Base-by-base conservation (phyloP, 495 filamentous ascomycete species). In the Staphylotrichum tortipilum region DNA sequence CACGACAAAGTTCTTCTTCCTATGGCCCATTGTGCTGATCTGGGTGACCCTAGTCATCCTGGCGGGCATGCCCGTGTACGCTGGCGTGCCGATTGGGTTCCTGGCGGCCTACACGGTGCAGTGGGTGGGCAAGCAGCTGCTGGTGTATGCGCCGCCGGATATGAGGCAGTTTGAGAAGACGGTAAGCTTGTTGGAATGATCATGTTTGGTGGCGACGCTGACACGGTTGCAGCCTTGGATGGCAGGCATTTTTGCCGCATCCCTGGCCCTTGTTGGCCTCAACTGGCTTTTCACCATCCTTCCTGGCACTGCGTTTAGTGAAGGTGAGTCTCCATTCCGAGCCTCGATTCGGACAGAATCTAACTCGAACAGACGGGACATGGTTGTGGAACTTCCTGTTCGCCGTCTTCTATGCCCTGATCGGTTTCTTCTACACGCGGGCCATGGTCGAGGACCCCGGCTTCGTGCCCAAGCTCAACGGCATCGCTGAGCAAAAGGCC, bases 361-460 rank as follows among this genome's bases (percentile, higher is more conserved):
- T 14, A 11, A 14, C 17, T 50, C 5, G 2, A 0, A 19, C 51
- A 55, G 30, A 55, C 33, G 54, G 28, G 18, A 88, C 85, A 57
- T 83, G 80, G 24, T 63, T 95, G 15, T 63, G 82, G 54, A 97
- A 97, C 58, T 63, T 94, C 19, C 55, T 78, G 2, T 97, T 96
- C 57, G 68, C 69, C 7, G 52, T 78, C 10, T 80, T 78, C 50
- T 84, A 79, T 55, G 67, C 66, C 39, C 60, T 88, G 24, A 90
- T 83, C 7, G 60, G 75, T 26, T 97, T 89, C 66, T 97, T 97
- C 68, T 97, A 96, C 63, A 70, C 81, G 54, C 73, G 80, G 44
- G 82, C 84, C 47, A 94, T 98, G 87, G 65, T 81, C 14, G 82
- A 82, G 58, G 91, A 98, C 59, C 94, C 92, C 0, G 92, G 92